Percentiles rank a stretch among this genome's conserved stretches.
Conservation (phyloP, 2,329 filamentous ascomycete species). For the Thelonectria rubi region DNA sequence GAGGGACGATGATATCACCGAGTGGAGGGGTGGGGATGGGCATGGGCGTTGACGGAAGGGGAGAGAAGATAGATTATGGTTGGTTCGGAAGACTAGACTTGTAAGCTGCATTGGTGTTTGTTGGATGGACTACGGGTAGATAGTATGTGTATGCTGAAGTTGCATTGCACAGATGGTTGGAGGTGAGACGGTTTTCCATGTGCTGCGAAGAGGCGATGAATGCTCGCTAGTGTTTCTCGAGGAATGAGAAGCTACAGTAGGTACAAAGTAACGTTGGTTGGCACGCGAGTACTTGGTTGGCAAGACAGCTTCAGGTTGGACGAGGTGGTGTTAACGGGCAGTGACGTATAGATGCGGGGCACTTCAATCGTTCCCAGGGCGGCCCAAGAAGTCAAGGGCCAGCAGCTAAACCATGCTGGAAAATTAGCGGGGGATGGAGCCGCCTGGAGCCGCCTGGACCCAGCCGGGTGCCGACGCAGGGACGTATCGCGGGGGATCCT, state of each 20-base stretch:
- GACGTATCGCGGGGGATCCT: conserved; percentile 2
- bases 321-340: neutral
- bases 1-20: neutral
- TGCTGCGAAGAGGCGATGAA: too few relatives aligned
- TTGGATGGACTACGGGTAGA: neutral
- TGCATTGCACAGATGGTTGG: neutral
- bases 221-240: too few relatives aligned
- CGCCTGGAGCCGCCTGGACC: neutral
- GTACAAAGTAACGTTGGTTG: neutral
- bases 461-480: neutral
- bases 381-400: conserved; percentile 11
- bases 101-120: neutral
- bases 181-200: too few relatives aligned
- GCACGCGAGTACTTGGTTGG: conserved; percentile 26
- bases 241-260: too few relatives aligned
- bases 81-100: neutral
- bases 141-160: neutral
- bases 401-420: conserved; percentile 3
- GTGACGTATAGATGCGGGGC: conserved; percentile 36
- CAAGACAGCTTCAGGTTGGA: too few relatives aligned
- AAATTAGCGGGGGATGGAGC: neutral
- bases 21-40: neutral
- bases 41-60: neutral
- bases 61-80: neutral
- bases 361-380: neutral